Conservation (phyloP, 2,329 filamentous ascomycete species). For the Aspergillus brunneoviolaceus region DNA sequence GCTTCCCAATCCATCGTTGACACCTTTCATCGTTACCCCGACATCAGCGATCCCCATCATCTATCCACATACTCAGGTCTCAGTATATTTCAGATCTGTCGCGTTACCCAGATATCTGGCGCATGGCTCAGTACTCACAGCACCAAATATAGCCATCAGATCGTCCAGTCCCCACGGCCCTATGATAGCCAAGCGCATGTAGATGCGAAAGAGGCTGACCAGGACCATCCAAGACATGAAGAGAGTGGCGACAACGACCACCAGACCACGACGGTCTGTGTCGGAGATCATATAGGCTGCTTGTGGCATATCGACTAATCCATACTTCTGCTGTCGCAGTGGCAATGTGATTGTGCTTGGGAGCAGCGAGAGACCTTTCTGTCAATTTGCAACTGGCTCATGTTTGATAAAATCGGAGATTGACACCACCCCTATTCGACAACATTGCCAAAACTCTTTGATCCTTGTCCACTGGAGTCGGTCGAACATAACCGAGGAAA, state of each 20-base stretch:
- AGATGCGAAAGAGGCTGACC: slow-evolving; percentile 20
- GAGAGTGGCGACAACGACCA: slow-evolving; percentile 19
- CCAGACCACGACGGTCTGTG: slow-evolving; percentile 18
- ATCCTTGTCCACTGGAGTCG: background rate
- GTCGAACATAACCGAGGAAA: background rate
- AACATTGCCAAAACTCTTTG: background rate
- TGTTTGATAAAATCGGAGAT: background rate
- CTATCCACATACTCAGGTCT: background rate
- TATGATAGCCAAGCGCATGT: slow-evolving; percentile 26
- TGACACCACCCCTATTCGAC: background rate
- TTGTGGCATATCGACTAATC: background rate
- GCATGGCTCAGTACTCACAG: slow-evolving; percentile 10
- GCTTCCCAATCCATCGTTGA: background rate
- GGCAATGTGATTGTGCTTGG: background rate
- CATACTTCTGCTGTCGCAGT: background rate
- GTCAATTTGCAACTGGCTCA: background rate
- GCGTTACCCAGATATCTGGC: background rate
- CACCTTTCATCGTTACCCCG: background rate
- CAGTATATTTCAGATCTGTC: slow-evolving; percentile 14
- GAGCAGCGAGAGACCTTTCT: background rate
- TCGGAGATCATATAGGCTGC: slow-evolving; percentile 16
- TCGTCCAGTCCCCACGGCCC: slow-evolving; percentile 26
- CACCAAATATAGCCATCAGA: slow-evolving; percentile 17
- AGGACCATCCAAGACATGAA: slow-evolving; percentile 27
- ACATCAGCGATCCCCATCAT: background rate